Base-by-base conservation (phyloP, 192 early-diverging fungal species). In the Entrophospora sp. region DNA sequence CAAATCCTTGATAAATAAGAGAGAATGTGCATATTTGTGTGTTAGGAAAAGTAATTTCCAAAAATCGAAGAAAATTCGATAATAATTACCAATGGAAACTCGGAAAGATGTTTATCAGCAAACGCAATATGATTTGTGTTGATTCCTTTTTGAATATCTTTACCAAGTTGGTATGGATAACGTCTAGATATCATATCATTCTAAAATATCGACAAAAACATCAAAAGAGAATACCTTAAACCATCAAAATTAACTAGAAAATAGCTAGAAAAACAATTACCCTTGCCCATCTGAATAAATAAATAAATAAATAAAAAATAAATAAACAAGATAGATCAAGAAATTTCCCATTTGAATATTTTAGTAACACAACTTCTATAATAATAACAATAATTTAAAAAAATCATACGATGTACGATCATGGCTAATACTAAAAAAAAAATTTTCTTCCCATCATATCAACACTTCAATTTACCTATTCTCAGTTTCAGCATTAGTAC, bases 101-200 rank as follows among this genome's bases (percentile, higher is more conserved):
- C 69, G 20, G 75, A 76, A 55, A 76, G 68, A 61, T 76, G 75
- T 55, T 76, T 76, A 48, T 76, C 75, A 34, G 75, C 75, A 71
- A 76, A 76, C 16, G 63, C 55, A 62, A 73, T 76, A 48, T 62
- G 69, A 18, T 72, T 72, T 31, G 36, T 66, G 45, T 76, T 76
- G 30, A 76, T 76, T 28, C 66, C 72, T 45, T 69, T 67, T 37
- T 73, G 73, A 46, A 76, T 69, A 13, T 71, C 51, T 28, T 62
- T 67, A 0, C 75, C 75, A 38, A 71, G 61, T 57, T 76, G 75
- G 71, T 76, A 72, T 24, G 75, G 75, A 56, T 76, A 76, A 32
- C 75, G 69, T 32, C 75, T 71, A 51, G 72, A 61, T 66, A 76
- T 73, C 75, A 76, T 76, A 30, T 13, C 37, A 61, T 44, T 40